Percentiles rank a stretch among this genome's conserved stretches.
Evolutionary conservation across 257 asterid genomes (phyloP).

Genomic region (Orobanche coerulescens): DNA sequence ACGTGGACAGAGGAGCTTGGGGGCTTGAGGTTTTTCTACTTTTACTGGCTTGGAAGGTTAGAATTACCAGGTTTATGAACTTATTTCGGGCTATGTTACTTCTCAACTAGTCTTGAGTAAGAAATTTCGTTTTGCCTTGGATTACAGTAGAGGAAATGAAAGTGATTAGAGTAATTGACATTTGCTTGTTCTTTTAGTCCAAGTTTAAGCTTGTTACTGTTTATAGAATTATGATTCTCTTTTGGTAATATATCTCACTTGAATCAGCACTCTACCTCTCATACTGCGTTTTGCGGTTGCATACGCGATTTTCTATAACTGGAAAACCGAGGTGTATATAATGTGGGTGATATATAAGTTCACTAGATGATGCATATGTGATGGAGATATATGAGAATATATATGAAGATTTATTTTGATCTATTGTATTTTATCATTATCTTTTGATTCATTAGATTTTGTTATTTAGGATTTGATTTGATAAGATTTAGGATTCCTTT

Average conservation of each 20-base stretch:
- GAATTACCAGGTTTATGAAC: neutral
- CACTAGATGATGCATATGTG: neutral
- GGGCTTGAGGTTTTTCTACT: conserved; percentile 85
- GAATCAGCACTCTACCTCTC: conserved; percentile 6
- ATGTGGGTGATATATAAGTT: neutral
- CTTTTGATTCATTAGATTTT: no score
- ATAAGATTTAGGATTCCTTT: no score
- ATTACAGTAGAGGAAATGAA: conserved; percentile 1
- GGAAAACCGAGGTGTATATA: neutral
- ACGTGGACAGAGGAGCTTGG: conserved; percentile 99
- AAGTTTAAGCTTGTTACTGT: conserved; percentile 4
- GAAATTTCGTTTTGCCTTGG: neutral
- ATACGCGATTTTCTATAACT: conserved; percentile 9
- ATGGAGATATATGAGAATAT: no score
- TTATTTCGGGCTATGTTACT: neutral
- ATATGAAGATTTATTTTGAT: no score
- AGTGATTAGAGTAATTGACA: neutral
- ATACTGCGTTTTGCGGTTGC: neutral
- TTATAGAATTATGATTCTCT: neutral
- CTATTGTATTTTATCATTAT: no score
- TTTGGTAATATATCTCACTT: conserved; percentile 13
- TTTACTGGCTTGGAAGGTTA: conserved; percentile 94
- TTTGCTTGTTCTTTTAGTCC: conserved; percentile 8
- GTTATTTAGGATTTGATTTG: no score
- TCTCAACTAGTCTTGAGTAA: neutral